These are phyloP conservation scores for Komagataella pastoris DNA, from an alignment of 805 yeast genomes.

Conservation along the genomic window DNA sequence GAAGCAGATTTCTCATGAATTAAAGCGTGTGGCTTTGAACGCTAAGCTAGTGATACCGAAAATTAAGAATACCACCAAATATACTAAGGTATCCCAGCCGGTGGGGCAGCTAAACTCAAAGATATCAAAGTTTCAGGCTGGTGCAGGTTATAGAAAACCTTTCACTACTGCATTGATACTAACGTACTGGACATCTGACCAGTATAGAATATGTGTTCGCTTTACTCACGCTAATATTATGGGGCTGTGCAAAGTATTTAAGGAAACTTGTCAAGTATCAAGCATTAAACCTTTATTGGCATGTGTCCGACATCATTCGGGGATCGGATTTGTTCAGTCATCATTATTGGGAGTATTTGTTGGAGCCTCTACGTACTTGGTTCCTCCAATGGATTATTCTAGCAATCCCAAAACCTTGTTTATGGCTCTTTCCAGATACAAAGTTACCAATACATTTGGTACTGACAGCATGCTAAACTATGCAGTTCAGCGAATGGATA, in stretches of 20 bases:
- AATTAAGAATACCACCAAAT: conserved; percentile 54
- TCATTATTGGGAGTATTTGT: conserved; percentile 70
- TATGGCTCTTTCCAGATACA: conserved; percentile 56
- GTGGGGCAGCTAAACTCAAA: conserved; percentile 27
- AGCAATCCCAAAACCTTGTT: conserved; percentile 62
- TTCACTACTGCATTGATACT: conserved; percentile 44
- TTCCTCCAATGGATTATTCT: conserved; percentile 68
- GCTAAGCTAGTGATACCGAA: conserved; percentile 26
- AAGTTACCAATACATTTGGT: conserved; percentile 75
- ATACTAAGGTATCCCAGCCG: conserved; percentile 25
- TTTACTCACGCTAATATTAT: conserved; percentile 51
- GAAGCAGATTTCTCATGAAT: conserved; percentile 46
- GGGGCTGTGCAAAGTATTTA: conserved; percentile 75
- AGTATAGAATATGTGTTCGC: conserved; percentile 43
- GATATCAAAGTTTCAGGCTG: conserved; percentile 27
- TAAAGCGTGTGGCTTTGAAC: conserved; percentile 25
- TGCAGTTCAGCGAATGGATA: conserved; percentile 39
- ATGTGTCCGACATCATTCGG: conserved; percentile 72
- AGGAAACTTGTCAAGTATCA: conserved; percentile 81
- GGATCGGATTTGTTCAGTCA: conserved; percentile 84
- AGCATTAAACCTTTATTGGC: conserved; percentile 67
- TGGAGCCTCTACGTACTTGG: conserved; percentile 75
- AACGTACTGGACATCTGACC: conserved; percentile 63
- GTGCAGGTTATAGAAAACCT: conserved; percentile 6
- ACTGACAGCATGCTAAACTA: conserved; percentile 75